Base-by-base conservation (phyloP, 23 red algal species). In the Gracilaria gracilis region DNA sequence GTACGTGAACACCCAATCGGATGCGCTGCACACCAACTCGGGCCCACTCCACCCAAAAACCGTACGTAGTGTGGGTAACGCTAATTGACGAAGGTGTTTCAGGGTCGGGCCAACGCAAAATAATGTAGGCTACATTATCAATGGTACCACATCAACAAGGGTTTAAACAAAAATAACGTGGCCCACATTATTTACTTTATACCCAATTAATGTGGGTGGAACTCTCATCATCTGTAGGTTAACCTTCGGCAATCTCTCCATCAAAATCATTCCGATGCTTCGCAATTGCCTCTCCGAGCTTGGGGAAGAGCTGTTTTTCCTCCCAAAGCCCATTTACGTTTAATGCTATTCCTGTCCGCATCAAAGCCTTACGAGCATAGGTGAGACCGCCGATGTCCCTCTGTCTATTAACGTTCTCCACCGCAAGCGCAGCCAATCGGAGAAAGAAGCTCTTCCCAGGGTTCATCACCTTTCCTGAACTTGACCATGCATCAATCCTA, bases 391-490 rank as follows among this genome's bases (percentile, higher is more conserved):
- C 50, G 0, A 57, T 31, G 32, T 82, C 78, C 12, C 53, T 9
- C n/a, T 82, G 49, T 23, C 33, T 2, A 28, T 57, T 82, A 0
- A 82, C 78, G 61, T 57, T 61, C 61, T 34, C 0, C 11, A 82
- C 2, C 15, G 49, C 49, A 8, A 82, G 78, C 50, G 29, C 34
- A 11, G 81, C 81, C 57, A 67, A 42, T 36, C 20, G n/a, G 4
- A 88, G 48, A 42, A 76, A 88, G 1, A 31, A 88, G 9, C 44
- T 36, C 35, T 88, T 88, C 33, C 69, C 84, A 5, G 65, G 84
- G 29, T 88, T 88, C 7, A 4, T 19, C n/a, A 88, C 9, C 40
- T 77, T 77, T 31, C 25, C 65, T 29, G 40, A 88, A 14, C 25
- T 33, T 14, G 40, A 36, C 44, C 49, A 75, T 29, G 15, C 36